Conservation (phyloP, 2,329 filamentous ascomycete species). For the Teratosphaeria gauchensis region DNA sequence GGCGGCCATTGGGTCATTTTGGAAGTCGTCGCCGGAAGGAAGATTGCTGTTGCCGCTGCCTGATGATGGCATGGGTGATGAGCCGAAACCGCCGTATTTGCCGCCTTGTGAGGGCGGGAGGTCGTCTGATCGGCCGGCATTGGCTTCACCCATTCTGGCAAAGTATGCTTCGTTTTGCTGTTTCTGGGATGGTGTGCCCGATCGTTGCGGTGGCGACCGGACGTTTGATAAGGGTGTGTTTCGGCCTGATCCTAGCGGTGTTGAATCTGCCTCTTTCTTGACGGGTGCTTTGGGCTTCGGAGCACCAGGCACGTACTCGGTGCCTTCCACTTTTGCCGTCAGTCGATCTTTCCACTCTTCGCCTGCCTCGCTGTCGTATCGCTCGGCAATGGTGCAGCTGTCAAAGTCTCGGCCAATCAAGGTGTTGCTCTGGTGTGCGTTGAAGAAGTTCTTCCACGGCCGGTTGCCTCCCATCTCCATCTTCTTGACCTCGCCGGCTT, state of each 20-base stretch:
- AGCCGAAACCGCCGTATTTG: conserved; percentile 87
- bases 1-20: conserved; percentile 80
- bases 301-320: conserved; percentile 61
- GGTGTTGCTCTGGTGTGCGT: conserved; percentile 41
- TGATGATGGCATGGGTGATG: conserved; percentile 41
- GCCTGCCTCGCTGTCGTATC: conserved; percentile 80
- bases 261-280: conserved; percentile 7
- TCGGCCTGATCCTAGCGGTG: conserved; percentile 10
- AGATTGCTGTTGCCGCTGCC: conserved; percentile 35
- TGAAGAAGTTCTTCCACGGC: conserved; percentile 79
- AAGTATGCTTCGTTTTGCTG: conserved; percentile 80
- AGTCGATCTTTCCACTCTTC: conserved; percentile 94
- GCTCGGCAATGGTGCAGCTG: conserved; percentile 77
- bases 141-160: conserved; percentile 71
- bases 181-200: conserved; percentile 36
- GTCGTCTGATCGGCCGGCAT: conserved; percentile 62
- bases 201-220: conserved; percentile 12
- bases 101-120: conserved; percentile 83
- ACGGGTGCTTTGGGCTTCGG: conserved; percentile 6
- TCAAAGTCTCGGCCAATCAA: conserved; percentile 55
- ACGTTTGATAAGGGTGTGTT: conserved; percentile 13
- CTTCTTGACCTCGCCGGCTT: conserved; percentile 78
- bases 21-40: conserved; percentile 75
- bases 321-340: conserved; percentile 76
- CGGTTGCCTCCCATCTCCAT: conserved; percentile 91